Evolutionary conservation across 768 basidiomycete species (phyloP).

Genomic region (Kwoniella dendrophila): DNA sequence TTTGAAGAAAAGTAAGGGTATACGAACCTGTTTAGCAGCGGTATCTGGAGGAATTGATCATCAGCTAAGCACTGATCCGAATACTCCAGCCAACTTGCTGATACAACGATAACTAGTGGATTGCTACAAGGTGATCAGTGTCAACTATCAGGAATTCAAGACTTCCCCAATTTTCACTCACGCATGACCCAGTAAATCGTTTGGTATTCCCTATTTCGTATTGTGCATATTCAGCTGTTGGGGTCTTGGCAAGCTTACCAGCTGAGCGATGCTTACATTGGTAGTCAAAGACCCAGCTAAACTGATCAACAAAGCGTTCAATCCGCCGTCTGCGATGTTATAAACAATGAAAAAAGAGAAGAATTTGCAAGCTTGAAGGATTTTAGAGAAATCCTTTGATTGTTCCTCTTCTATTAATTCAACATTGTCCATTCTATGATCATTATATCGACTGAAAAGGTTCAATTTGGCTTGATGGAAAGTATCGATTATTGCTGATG

Average conservation of each 20-base stretch:
- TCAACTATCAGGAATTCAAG: too few species aligned
- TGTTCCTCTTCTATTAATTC: background rate
- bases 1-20: constrained; percentile 18
- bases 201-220: constrained; percentile 35
- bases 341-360: constrained; percentile 47
- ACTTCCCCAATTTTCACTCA: constrained; percentile 11
- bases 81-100: constrained; percentile 5
- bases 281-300: constrained; percentile 48
- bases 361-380: constrained; percentile 39
- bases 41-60: constrained; percentile 13
- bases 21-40: constrained; percentile 21
- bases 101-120: constrained; percentile 22
- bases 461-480: constrained; percentile 12
- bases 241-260: too few species aligned
- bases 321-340: constrained; percentile 44
- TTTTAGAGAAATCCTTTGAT: background rate
- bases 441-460: background rate
- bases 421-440: background rate
- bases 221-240: background rate
- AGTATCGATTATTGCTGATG: constrained; percentile 23
- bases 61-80: constrained; percentile 3
- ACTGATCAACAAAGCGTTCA: constrained; percentile 40
- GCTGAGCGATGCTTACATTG: constrained; percentile 12
- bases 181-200: constrained; percentile 44
- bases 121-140: constrained; percentile 1